Evolutionary conservation across 345 rosid genomes (phyloP).

Genomic region (Aethionema arabicum): DNA sequence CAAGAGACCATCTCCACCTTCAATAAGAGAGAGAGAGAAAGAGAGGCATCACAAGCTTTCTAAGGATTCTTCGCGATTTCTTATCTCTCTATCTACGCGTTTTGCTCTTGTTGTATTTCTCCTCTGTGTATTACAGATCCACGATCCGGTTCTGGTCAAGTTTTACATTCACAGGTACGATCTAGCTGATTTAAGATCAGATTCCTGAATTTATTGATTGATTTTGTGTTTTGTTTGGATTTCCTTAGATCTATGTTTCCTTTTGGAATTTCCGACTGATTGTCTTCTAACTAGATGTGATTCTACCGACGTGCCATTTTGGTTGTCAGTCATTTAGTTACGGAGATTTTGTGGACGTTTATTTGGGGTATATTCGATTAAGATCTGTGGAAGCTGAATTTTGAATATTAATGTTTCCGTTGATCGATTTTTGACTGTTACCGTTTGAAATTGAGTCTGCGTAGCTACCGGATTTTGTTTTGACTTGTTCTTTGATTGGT

Average conservation of each 20-base stretch:
- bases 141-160: conserved; percentile 27
- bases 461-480: conserved; percentile 1
- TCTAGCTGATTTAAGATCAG: conserved; percentile 11
- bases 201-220: conserved; percentile 17
- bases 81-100: background rate
- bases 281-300: conserved; percentile 7
- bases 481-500: conserved; percentile 6
- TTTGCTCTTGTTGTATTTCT: background rate
- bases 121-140: conserved; percentile 30
- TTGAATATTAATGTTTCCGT: conserved; percentile 4
- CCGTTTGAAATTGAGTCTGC: conserved; percentile 14
- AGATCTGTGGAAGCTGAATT: conserved; percentile 14
- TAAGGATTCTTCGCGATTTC: background rate
- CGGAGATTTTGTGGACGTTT: background rate
- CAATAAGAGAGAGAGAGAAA: conserved; percentile 10
- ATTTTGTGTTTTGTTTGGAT: background rate
- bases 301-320: conserved; percentile 8
- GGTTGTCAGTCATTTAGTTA: background rate
- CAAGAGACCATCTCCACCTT: conserved; percentile 30
- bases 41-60: conserved; percentile 19
- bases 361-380: background rate
- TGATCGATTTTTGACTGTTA: conserved; percentile 15
- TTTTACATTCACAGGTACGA: conserved; percentile 38
- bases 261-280: conserved; percentile 19
- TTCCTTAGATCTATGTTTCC: conserved; percentile 27